phyloP scores from a whole-genome alignment of 306 rosid genomes.

The Pachyrhizus erosus region DNA sequence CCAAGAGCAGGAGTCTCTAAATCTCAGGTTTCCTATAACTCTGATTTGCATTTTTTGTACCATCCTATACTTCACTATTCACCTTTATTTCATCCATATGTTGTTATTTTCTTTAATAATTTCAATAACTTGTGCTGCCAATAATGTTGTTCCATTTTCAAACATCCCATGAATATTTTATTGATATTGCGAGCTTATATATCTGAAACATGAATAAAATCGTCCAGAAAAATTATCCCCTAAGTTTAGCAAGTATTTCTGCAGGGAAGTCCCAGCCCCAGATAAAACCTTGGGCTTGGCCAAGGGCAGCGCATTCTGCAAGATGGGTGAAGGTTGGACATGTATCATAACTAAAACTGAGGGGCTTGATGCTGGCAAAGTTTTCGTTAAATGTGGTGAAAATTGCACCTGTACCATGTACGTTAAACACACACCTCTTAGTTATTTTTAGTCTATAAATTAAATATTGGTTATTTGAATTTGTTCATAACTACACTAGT shows the following conservation, averaged over 20 bases:
- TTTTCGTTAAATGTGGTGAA: constrained; percentile 54
- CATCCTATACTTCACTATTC: background rate
- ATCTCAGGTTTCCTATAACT: constrained; percentile 29
- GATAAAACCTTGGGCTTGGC: constrained; percentile 31
- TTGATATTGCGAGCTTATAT: background rate
- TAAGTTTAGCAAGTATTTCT: background rate
- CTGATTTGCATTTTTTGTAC: background rate
- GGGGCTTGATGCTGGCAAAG: constrained; percentile 61
- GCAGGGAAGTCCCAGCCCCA: constrained; percentile 30
- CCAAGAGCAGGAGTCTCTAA: constrained; percentile 28
- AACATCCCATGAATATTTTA: background rate
- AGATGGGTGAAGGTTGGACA: constrained; percentile 53
- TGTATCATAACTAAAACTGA: constrained; percentile 53
- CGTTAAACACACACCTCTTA: background rate
- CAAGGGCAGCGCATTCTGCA: constrained; percentile 40
- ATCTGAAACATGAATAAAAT: background rate
- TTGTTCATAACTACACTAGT: background rate
- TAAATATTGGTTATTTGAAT: background rate
- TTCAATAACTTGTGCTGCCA: background rate
- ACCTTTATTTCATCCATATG: background rate
- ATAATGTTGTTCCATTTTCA: background rate
- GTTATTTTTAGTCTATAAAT: background rate
- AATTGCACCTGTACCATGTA: constrained; percentile 50
- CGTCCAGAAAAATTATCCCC: background rate
- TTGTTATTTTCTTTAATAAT: background rate